Conservation (phyloP, 2,329 filamentous ascomycete species). For the Aspergillus awamori region DNA sequence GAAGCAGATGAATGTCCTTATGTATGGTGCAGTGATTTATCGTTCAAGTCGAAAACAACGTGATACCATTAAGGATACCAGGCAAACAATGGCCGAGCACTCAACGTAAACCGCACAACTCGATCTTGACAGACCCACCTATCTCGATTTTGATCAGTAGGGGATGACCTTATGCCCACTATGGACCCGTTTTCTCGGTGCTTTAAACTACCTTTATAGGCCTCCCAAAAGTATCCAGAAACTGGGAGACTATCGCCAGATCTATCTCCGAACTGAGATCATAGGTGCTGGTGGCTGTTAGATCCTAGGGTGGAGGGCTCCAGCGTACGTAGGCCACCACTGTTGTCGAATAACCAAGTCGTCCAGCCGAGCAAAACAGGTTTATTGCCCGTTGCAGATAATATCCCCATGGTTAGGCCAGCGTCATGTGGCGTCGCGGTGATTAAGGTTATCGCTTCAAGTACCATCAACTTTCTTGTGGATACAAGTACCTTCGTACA, state of each 20-base stretch:
- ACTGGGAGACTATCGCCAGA: too few species aligned
- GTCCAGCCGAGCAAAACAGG: background rate
- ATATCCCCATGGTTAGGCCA: background rate
- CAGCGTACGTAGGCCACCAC: too few species aligned
- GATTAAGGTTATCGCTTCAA: background rate
- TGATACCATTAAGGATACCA: background rate
- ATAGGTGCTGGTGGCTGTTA: background rate
- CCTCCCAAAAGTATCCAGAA: too few species aligned
- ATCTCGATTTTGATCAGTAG: background rate
- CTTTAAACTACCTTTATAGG: too few species aligned
- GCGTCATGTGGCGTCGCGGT: background rate
- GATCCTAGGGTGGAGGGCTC: background rate
- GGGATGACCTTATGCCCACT: background rate
- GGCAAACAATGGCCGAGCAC: background rate
- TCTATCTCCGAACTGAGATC: background rate
- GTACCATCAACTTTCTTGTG: background rate
- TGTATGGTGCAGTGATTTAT: background rate
- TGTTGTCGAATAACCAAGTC: background rate
- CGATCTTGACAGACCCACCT: background rate
- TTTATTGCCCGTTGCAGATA: background rate
- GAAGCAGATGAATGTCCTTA: background rate
- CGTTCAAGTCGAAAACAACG: background rate
- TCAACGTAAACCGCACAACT: background rate
- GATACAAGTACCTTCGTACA: background rate
- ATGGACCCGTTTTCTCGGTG: too few species aligned